Evolutionary conservation across 1,139 yeast genomes (phyloP), one percentile per base, ranked within the genome.

Genomic region (Yamadazyma epiphylla): DNA sequence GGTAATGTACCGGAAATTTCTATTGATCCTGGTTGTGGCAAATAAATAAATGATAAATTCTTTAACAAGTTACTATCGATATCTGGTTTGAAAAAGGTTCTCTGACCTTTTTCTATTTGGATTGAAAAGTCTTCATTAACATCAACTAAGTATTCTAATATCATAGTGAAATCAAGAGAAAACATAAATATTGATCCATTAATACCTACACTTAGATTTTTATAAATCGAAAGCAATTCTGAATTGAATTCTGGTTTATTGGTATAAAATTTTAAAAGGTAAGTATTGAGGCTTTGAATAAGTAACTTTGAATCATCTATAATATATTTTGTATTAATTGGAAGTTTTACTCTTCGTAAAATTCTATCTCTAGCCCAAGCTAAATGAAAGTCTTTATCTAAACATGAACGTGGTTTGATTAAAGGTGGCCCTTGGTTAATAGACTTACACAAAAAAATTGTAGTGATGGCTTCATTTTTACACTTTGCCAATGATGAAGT

Each of bases 211-310:
- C 15, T 22, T 11, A 29, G 6, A 9, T 7, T 7, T 8, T 15
- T 11, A 19, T 24, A 23, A 9, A 25, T 13, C 5, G 5, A 20
- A 13, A 29, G 13, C n/a, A 29, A 15, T 12, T 14, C 15, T 11
- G 5, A 4, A 22, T 31, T 31, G 4, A 8, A 9, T 20, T 15
- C 22, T 3, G 19, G 25, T 3, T 24, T n/a, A 16, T 31, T 31
- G 3, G 10, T 10, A 11, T 23, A 30, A 24, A 27, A 30, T 13
- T 10, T 15, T 13, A 19, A 7, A 15, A 28, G 27, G 23, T 5
- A 9, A 15, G 13, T 24, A 17, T 17, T 17, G 10, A 17, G 20
- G 9, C 10, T 7, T 17, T 17, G 20, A 17, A 17, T 17, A 17
- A 7, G 10, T 7, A 7, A 17, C 20, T 17, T 17, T 10, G 10